A percentile compares a stretch with the other conserved stretches of the same genome.
phyloP scores from a whole-genome alignment of 78 protist genomes.

The Corallochytrium limacisporum region DNA sequence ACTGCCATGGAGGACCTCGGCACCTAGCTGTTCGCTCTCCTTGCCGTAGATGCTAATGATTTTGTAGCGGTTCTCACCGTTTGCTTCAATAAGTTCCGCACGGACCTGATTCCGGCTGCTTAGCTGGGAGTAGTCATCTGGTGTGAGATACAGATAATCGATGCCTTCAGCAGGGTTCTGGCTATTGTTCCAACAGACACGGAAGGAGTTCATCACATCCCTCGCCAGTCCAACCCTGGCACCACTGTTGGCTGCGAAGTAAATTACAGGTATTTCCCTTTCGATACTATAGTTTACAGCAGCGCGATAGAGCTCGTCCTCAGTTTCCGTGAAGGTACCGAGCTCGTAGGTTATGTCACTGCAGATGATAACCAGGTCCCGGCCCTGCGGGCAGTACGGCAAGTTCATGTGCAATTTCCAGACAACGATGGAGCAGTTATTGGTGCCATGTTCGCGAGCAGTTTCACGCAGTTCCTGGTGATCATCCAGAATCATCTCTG shows the following conservation, averaged over 20 bases:
- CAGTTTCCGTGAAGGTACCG: constrained; percentile 81
- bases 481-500: no score
- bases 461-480: no score
- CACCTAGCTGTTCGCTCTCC: constrained; percentile 85
- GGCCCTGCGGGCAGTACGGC: constrained; percentile 79
- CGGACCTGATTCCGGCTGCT: background rate
- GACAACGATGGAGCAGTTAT: constrained; percentile 93
- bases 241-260: constrained; percentile 87
- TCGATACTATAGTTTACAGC: constrained; percentile 60
- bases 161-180: constrained; percentile 45
- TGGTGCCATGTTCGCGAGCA: no score
- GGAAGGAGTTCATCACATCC: constrained; percentile 55
- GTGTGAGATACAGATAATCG: constrained; percentile 71
- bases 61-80: constrained; percentile 33
- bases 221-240: constrained; percentile 92
- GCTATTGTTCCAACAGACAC: constrained; percentile 50
- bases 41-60: constrained; percentile 50
- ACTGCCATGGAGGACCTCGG: constrained; percentile 88
- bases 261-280: constrained; percentile 71
- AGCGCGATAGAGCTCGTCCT: constrained; percentile 10
- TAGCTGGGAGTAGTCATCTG: constrained; percentile 44
- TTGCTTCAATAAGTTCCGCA: constrained; percentile 20
- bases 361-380: constrained; percentile 72
- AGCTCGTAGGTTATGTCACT: constrained; percentile 86
- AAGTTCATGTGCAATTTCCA: constrained; percentile 58